phyloP scores from a whole-genome alignment of 208 protist species.

The Plasmodiophora brassicae region DNA sequence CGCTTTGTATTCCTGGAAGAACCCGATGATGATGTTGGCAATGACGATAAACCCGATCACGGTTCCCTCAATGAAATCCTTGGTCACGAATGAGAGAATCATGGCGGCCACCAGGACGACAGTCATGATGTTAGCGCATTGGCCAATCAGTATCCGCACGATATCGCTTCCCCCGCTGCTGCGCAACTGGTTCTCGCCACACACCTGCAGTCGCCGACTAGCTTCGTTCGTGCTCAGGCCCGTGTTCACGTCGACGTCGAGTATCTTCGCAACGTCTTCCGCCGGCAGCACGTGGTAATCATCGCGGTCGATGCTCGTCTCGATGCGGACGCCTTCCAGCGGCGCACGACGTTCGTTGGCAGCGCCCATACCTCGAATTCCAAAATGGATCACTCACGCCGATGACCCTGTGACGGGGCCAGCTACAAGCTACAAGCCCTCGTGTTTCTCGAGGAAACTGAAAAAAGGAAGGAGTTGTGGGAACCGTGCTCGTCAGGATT shows the following conservation, averaged over 20 bases:
- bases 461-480: no score
- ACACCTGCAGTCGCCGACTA: not conserved
- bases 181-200: not conserved
- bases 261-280: not conserved
- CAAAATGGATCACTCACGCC: no score
- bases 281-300: not conserved
- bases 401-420: no score
- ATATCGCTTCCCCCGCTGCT: not conserved
- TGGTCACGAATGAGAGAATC: not conserved
- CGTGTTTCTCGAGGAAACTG: no score
- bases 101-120: not conserved
- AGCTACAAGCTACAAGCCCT: no score
- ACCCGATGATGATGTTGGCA: not conserved
- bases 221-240: not conserved
- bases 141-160: not conserved
- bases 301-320: no score
- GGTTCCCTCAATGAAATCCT: constrained; percentile 3
- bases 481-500: no score
- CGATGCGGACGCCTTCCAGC: no score
- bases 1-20: not conserved
- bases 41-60: not conserved
- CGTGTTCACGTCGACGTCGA: not conserved
- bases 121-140: not conserved
- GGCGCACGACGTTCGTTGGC: no score
- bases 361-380: no score